A percentile compares a stretch with the other conserved stretches of the same genome.
Evolutionary conservation across 2,329 filamentous ascomycete genomes (phyloP).

Genomic region (Coleophoma eucalyptorum): DNA sequence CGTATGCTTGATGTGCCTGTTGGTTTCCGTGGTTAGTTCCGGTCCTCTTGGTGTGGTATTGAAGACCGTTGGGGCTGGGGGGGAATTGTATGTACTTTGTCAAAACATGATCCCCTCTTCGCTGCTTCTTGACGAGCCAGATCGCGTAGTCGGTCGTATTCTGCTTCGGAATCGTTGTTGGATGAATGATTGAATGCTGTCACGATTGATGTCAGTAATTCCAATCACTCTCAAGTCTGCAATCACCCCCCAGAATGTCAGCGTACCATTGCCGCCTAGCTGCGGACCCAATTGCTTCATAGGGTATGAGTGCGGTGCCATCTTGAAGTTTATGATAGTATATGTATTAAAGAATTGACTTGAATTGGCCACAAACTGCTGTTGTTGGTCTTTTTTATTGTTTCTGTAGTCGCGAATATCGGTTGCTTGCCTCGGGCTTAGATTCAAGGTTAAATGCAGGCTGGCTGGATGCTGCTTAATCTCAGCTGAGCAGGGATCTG

Average conservation of each 20-base stretch:
- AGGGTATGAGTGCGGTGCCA: slow-evolving; percentile 11
- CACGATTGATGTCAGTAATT: not conserved
- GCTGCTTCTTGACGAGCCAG: slow-evolving; percentile 76
- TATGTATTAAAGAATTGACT: too few relatives aligned
- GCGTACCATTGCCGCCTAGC: slow-evolving; percentile 16
- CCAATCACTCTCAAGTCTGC: not conserved
- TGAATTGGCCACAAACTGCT: too few relatives aligned
- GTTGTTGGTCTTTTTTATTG: too few relatives aligned
- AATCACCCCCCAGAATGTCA: not conserved
- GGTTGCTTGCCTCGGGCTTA: too few relatives aligned
- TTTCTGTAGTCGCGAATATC: too few relatives aligned
- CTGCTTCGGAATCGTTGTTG: slow-evolving; percentile 66
- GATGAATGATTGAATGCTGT: slow-evolving; percentile 73
- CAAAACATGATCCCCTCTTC: slow-evolving; percentile 75
- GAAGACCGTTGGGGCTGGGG: too few relatives aligned
- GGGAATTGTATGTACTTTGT: slow-evolving; percentile 46
- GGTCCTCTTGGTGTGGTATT: too few relatives aligned
- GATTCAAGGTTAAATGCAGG: too few relatives aligned
- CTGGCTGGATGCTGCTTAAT: too few relatives aligned
- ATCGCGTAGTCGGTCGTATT: slow-evolving; percentile 88
- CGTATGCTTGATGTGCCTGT: slow-evolving; percentile 76
- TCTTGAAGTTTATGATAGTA: not conserved
- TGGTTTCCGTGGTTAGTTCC: not conserved
- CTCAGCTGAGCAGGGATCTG: too few relatives aligned
- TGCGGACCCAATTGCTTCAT: slow-evolving; percentile 15